phyloP scores from a whole-genome alignment of 139 green algal species.

The Tetraselmis chui region DNA sequence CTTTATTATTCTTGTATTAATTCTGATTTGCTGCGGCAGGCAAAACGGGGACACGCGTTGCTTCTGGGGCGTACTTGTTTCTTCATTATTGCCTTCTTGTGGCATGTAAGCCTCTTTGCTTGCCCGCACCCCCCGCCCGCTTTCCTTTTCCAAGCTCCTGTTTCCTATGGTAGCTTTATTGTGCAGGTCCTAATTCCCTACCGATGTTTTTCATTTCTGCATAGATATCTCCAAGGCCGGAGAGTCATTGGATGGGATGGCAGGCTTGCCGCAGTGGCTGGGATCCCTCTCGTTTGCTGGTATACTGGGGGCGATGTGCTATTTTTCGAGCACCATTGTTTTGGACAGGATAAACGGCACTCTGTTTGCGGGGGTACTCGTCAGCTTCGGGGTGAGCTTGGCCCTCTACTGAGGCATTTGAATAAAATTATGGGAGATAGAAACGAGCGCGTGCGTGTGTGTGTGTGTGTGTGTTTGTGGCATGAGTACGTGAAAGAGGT shows the following conservation, averaged over 20 bases:
- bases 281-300: slow-evolving; percentile 26
- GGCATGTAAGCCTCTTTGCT: slow-evolving; percentile 32
- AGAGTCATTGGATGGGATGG: slow-evolving; percentile 7
- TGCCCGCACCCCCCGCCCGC: too few species aligned
- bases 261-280: slow-evolving; percentile 10
- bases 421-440: too few species aligned
- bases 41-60: slow-evolving; percentile 16
- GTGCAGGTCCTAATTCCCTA: too few species aligned
- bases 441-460: too few species aligned
- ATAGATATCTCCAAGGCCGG: slow-evolving; percentile 44
- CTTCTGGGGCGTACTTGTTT: slow-evolving; percentile 50
- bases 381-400: slow-evolving; percentile 29
- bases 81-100: slow-evolving; percentile 72
- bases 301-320: slow-evolving; percentile 51
- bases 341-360: slow-evolving; percentile 49
- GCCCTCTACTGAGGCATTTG: neutral
- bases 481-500: too few species aligned
- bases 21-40: too few species aligned
- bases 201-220: neutral
- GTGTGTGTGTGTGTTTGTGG: too few species aligned
- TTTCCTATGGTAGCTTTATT: too few species aligned
- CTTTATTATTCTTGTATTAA: neutral
- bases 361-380: slow-evolving; percentile 36
- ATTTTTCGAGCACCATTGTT: slow-evolving; percentile 19
- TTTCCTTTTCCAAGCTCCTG: too few species aligned